phyloP scores from a whole-genome alignment of 768 basidiomycete species.

The Lactarius akahatsu region DNA sequence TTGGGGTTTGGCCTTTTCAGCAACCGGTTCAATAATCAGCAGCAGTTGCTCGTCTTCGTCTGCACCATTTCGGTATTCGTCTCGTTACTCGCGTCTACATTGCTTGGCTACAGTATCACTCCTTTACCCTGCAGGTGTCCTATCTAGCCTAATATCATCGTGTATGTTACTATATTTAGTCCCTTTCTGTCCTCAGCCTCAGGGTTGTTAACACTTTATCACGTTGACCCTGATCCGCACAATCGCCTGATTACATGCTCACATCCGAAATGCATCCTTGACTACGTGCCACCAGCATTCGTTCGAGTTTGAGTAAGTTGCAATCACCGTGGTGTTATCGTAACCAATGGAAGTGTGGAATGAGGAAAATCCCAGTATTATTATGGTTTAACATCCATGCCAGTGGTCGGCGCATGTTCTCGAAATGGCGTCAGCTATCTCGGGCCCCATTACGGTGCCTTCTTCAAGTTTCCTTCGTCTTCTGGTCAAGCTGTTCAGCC shows the following conservation, averaged over 20 bases:
- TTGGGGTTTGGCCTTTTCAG: not conserved
- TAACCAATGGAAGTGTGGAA: constrained; percentile 6
- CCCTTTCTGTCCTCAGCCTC: no score
- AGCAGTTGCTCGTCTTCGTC: not conserved
- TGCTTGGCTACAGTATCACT: not conserved
- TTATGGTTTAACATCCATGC: not conserved
- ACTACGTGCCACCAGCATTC: not conserved
- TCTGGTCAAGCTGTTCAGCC: not conserved
- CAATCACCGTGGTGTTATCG: not conserved
- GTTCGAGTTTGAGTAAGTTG: not conserved
- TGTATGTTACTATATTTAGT: not conserved
- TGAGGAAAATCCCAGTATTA: not conserved
- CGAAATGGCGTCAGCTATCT: constrained; percentile 8
- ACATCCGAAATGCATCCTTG: not conserved
- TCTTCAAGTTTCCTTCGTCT: constrained; percentile 7
- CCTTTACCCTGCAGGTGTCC: not conserved
- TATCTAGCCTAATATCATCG: not conserved
- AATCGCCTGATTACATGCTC: not conserved
- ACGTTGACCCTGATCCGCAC: not conserved
- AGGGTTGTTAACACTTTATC: not conserved
- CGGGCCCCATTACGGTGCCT: constrained; percentile 13
- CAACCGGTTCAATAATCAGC: not conserved
- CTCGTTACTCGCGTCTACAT: not conserved
- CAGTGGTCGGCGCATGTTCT: not conserved
- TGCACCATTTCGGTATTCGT: not conserved